Conservation (phyloP, 2,329 filamentous ascomycete species). For the Thielaviopsis populi region DNA sequence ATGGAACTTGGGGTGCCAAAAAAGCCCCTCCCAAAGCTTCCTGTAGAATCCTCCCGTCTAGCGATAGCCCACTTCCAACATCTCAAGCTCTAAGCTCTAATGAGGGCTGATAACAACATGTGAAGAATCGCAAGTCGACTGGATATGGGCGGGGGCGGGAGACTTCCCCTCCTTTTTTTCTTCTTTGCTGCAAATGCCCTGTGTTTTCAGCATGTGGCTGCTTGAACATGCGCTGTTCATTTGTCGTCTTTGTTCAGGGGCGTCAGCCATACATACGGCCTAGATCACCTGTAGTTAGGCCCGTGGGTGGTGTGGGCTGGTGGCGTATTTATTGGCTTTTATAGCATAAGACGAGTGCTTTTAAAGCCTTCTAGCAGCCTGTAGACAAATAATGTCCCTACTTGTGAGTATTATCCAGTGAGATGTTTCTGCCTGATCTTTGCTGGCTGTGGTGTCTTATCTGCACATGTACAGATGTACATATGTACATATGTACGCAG, state of each 20-base stretch:
- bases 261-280: background rate
- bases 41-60: background rate
- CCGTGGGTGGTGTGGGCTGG: background rate
- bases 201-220: background rate
- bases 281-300: too few species aligned
- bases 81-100: background rate
- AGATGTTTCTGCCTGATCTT: background rate
- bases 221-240: background rate
- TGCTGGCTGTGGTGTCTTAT: background rate
- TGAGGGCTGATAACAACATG: background rate
- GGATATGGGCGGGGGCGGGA: background rate
- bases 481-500: too few species aligned
- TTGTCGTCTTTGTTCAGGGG: background rate
- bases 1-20: background rate
- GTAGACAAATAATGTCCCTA: background rate
- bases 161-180: background rate
- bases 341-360: background rate
- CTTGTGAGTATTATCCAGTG: background rate
- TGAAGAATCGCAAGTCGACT: background rate
- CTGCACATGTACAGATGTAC: background rate
- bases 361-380: background rate
- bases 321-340: background rate
- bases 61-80: constrained; percentile 6
- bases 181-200: too few species aligned
- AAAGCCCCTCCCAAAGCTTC: background rate